These are phyloP conservation scores for Aspergillus novofumigatus DNA, from an alignment of 2,329 filamentous ascomycete species.

Conservation along the genomic window DNA sequence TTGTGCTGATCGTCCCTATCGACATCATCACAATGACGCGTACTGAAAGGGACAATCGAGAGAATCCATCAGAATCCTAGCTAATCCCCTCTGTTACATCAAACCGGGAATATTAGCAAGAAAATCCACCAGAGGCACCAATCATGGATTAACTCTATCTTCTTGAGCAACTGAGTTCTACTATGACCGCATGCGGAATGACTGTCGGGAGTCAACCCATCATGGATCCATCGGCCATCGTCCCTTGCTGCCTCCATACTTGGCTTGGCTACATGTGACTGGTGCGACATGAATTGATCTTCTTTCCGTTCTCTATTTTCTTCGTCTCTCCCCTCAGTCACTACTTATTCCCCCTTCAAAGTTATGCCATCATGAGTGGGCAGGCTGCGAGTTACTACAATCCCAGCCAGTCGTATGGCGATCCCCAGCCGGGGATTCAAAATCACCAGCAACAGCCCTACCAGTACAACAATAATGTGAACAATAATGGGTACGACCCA, in stretches of 20 bases:
- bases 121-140: background rate
- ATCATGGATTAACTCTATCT: background rate
- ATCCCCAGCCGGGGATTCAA: constrained; percentile 10
- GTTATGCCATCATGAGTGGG: constrained; percentile 29
- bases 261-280: background rate
- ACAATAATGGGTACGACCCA: constrained; percentile 13
- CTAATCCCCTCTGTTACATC: too few relatives aligned
- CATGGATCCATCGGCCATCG: background rate
- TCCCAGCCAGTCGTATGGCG: constrained; percentile 20
- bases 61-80: background rate
- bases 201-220: background rate
- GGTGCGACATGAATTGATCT: background rate
- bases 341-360: background rate
- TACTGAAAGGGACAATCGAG: background rate
- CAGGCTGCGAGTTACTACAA: constrained; percentile 37
- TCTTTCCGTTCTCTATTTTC: constrained; percentile 6
- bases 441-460: constrained; percentile 15
- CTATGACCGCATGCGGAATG: background rate
- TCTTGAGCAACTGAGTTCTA: background rate
- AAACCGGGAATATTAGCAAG: too few relatives aligned
- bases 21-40: background rate
- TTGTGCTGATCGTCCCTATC: too few relatives aligned
- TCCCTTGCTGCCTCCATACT: background rate
- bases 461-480: constrained; percentile 8
- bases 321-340: constrained; percentile 1